These are phyloP conservation scores for Rhododendron ovatum DNA, from an alignment of 148 eudicot genomes.

Conservation along the genomic window DNA sequence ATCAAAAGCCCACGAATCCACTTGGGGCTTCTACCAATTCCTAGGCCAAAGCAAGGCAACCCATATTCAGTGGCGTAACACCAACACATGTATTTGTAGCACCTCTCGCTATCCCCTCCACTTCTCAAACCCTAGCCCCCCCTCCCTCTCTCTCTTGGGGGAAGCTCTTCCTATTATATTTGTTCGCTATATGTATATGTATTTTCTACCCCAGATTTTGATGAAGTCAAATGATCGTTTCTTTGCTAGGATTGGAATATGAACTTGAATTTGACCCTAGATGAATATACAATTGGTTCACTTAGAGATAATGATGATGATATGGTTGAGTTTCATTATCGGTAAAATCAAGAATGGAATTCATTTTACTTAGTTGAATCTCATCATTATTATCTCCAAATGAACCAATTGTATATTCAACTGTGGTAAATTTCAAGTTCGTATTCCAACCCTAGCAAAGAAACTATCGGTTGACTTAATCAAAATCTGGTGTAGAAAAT, in stretches of 20 bases:
- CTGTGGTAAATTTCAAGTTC: background rate
- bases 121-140: too few relatives aligned
- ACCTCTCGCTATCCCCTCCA: too few relatives aligned
- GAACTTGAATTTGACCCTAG: background rate
- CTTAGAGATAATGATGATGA: background rate
- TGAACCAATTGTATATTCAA: background rate
- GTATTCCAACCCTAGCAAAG: background rate
- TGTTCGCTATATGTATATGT: too few relatives aligned
- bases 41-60: too few relatives aligned
- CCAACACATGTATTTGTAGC: too few relatives aligned
- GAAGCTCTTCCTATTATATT: too few relatives aligned
- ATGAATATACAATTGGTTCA: background rate
- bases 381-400: background rate
- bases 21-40: too few relatives aligned
- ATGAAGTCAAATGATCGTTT: background rate
- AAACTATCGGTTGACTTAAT: background rate
- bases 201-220: background rate
- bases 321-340: background rate
- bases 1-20: too few relatives aligned
- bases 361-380: background rate
- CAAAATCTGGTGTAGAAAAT: background rate
- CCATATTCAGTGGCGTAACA: background rate
- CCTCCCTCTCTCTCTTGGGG: too few relatives aligned
- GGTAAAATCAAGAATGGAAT: background rate
- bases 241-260: background rate